Evolutionary conservation across 257 asterid species (phyloP), one percentile per base, ranked within the genome.

Genomic region (Thymus mandschuricus): DNA sequence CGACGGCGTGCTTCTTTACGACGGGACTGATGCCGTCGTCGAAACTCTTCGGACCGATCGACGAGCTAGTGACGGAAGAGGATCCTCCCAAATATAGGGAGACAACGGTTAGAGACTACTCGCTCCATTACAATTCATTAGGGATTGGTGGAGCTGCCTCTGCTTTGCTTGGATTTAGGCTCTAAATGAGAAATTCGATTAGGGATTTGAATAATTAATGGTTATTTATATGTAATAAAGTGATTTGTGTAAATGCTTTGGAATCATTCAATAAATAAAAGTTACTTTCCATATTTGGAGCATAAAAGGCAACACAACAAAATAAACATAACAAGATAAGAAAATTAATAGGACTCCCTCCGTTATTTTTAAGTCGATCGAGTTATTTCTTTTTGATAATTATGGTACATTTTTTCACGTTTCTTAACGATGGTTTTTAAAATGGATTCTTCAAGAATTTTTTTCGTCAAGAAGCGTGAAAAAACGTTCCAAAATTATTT

Each of bases 1-100:
- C 86, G 5, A 83, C 75, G 21, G 93, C 90, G 4, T 71, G 83
- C 66, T 87, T 87, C 70, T 83, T 87, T 41, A 78, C 80, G 5
- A 85, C 90, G 0, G 83, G 81, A n/a, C 48, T 78, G 71, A 63
- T 79, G 73, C 85, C 85, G 12, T 75, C 74, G 4, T 3, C 70
- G n/a, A 85, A 83, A 61, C 1, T 78, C 1, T 83, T 76, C 65
- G 93, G 83, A 41, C 90, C 93, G 2, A 83, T 85, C n/a, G 52
- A 72, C 55, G 93, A 87, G 76, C 72, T 87, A 40, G 13, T 81
- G 30, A 73, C 87, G 0, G 82, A 81, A 4, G 79, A 85, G 6
- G 71, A 80, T 81, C 87, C 86, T n/a, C 86, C 86, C 12, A 71
- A 55, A 3, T 85, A 80, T 52, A 68, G 82, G 0, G 66, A 78